These are phyloP conservation scores for Helichrysum umbraculigerum DNA, from an alignment of 129 eudicot species.

Conservation along the genomic window DNA sequence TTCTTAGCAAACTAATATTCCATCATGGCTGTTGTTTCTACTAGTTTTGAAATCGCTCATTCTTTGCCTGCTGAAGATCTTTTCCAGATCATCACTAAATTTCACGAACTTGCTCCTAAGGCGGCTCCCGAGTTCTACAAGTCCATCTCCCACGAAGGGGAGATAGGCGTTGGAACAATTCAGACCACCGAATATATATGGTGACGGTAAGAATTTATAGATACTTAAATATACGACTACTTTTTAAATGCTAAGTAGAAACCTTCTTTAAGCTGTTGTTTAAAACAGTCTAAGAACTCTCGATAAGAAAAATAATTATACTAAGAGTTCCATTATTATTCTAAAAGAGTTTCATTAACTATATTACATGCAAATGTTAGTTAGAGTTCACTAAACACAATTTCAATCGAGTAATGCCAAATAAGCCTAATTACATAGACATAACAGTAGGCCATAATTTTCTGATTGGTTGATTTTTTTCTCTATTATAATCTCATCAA, in stretches of 20 bases:
- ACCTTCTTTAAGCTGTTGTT: no score
- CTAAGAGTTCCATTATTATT: background rate
- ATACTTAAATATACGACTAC: no score
- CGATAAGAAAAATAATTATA: background rate
- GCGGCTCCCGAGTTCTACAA: conserved; percentile 41
- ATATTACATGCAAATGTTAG: no score
- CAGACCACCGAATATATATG: conserved; percentile 21
- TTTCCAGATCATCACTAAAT: conserved; percentile 8
- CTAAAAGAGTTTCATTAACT: no score
- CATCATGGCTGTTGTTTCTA: conserved; percentile 25
- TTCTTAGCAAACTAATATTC: background rate
- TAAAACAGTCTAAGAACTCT: no score
- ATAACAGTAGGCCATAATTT: no score
- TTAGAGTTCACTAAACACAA: no score
- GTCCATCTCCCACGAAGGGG: conserved; percentile 45
- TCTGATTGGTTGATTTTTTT: no score
- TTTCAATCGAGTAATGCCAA: no score
- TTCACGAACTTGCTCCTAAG: conserved; percentile 43
- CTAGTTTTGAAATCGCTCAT: conserved; percentile 6
- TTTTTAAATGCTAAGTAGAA: no score
- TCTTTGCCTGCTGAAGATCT: conserved; percentile 29
- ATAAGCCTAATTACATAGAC: no score
- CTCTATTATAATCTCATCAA: no score
- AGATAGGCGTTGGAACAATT: conserved; percentile 49
- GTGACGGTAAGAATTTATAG: conserved; percentile 35